phyloP scores from a whole-genome alignment of 2,329 filamentous ascomycete species.

The Nectriaceae sp. region DNA sequence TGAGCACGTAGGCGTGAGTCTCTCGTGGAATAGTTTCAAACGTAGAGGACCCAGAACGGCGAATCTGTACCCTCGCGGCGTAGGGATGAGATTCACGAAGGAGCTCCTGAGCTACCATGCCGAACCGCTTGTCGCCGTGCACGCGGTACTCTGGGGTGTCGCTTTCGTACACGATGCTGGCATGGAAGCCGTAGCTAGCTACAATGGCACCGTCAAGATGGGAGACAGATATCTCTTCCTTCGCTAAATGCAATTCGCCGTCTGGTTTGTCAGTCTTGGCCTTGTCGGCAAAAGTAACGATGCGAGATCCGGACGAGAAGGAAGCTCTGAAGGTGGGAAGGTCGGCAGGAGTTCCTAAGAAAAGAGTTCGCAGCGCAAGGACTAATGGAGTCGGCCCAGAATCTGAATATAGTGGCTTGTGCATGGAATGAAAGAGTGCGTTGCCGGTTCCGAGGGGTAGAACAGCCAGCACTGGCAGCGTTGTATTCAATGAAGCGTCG shows the following conservation, averaged over 20 bases:
- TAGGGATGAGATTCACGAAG: slow-evolving; percentile 59
- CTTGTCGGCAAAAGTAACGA: slow-evolving; percentile 41
- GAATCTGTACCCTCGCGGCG: slow-evolving; percentile 43
- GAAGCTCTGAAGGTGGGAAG: slow-evolving; percentile 64
- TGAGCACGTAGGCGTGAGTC: slow-evolving; percentile 75
- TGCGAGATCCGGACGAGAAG: slow-evolving; percentile 60
- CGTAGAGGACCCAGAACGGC: slow-evolving; percentile 11
- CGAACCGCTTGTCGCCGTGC: slow-evolving; percentile 76
- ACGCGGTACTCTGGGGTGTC: slow-evolving; percentile 81
- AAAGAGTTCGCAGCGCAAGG: slow-evolving; percentile 57
- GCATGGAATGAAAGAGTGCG: slow-evolving; percentile 63
- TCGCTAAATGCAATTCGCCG: slow-evolving; percentile 19
- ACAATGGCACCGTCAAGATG: slow-evolving; percentile 77
- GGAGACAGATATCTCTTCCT: slow-evolving; percentile 35
- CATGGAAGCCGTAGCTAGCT: slow-evolving; percentile 87
- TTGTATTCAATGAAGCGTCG: slow-evolving; percentile 10
- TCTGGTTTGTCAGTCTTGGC: background rate
- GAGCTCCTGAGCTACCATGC: slow-evolving; percentile 79
- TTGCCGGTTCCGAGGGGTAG: slow-evolving; percentile 68
- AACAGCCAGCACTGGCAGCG: slow-evolving; percentile 48
- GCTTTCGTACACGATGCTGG: slow-evolving; percentile 85
- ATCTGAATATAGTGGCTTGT: slow-evolving; percentile 55
- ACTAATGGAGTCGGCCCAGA: slow-evolving; percentile 44
- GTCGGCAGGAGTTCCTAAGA: slow-evolving; percentile 54
- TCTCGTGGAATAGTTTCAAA: slow-evolving; percentile 35